phyloP scores from a whole-genome alignment of 129 eudicot genomes.

The Kitagawia praeruptora region DNA sequence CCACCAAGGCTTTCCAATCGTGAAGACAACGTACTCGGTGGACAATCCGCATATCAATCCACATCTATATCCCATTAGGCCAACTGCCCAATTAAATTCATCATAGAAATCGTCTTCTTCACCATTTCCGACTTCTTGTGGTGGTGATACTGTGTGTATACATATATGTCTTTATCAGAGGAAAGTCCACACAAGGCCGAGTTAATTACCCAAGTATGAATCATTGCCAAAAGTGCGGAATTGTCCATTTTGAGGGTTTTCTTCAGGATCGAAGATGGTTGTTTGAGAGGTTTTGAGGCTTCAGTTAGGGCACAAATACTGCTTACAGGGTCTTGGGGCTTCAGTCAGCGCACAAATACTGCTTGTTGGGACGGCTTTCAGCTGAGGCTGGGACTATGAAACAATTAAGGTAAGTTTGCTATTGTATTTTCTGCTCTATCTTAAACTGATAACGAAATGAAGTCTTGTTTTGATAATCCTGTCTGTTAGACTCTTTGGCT shows the following conservation, averaged over 20 bases:
- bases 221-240: neutral
- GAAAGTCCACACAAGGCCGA: neutral
- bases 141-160: neutral
- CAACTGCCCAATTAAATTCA: neutral
- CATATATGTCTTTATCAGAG: neutral
- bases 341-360: too few species aligned
- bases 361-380: too few species aligned
- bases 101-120: neutral
- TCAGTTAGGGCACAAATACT: too few species aligned
- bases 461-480: too few species aligned
- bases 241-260: neutral
- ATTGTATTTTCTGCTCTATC: too few species aligned
- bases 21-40: neutral
- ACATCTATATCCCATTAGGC: conserved; percentile 1
- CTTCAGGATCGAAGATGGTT: conserved; percentile 15
- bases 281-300: neutral
- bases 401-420: too few species aligned
- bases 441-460: too few species aligned
- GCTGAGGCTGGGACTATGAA: too few species aligned
- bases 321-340: too few species aligned
- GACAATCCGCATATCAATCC: neutral
- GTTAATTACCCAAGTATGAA: neutral
- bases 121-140: neutral
- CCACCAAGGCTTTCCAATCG: neutral
- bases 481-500: too few species aligned